Evolutionary conservation across 129 eudicot genomes (phyloP), one percentile per base, ranked within the genome.

Genomic region (Lactuca saligna): DNA sequence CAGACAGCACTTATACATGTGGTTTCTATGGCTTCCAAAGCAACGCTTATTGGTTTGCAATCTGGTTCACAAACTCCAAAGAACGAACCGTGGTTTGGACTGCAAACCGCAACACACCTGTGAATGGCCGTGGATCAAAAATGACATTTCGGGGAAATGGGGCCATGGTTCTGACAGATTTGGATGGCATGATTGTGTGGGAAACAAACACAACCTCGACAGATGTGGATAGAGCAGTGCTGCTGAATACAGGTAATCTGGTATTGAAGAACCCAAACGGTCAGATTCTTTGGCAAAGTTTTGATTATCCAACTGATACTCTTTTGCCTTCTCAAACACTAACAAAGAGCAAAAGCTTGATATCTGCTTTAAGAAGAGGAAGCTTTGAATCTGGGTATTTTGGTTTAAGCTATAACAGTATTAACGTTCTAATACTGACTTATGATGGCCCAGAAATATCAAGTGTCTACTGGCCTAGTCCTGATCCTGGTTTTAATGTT

Each of bases 11-110:
- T 29, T 83, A 76, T 53, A 64, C 88, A 0, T 76, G 82, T 63
- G 91, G 87, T 3, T 86, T 86, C 69, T 68, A 80, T 51, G 39
- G 44, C 17, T 54, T 58, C 7, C 73, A 79, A 17, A 53, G 54
- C 25, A 86, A 82, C 53, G 88, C 86, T 12, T 80, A 80, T 32
- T 80, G 77, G 71, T 46, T 46, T 11, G 51, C 51, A 46, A 46
- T 46, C 15, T 46, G 51, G 51, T 46, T 8, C 15, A 46, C 85
- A 8, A 70, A 73, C 16, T 86, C 91, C 34, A 67, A 57, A 4
- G 81, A 80, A 15, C 72, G 62, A 41, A 82, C 87, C 15, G 77
- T 79, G 16, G 83, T 79, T 6, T 84, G 90, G 90, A 78, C 61
- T 60, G 86, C 86, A 6, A 85, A 85, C 44, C 73, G 82, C 8